Conservation (phyloP, 2,329 filamentous ascomycete genomes). For the Colletotrichum trifolii region DNA sequence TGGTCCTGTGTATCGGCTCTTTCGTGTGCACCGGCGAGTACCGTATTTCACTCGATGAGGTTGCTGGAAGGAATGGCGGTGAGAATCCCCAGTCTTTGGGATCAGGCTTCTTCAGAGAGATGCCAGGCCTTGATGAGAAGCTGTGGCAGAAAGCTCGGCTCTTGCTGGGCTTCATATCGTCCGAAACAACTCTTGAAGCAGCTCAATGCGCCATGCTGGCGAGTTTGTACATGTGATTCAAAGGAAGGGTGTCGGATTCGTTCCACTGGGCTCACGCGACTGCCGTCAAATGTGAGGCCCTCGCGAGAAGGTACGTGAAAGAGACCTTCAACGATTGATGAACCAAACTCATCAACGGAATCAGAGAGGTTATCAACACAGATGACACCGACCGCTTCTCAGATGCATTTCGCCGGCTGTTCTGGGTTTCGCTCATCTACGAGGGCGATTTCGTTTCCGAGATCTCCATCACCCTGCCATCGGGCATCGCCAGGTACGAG, state of each 20-base stretch:
- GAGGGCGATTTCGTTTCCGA: conserved; percentile 46
- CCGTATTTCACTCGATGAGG: conserved; percentile 19
- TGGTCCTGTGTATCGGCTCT: conserved; percentile 37
- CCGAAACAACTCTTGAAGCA: conserved; percentile 39
- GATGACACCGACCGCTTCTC: conserved; percentile 15
- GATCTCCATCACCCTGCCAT: conserved; percentile 42
- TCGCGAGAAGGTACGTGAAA: conserved; percentile 35
- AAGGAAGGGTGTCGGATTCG: conserved; percentile 39
- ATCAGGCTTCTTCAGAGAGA: background rate
- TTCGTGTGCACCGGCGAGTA: conserved; percentile 24
- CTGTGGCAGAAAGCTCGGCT: conserved; percentile 42
- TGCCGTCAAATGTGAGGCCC: conserved; percentile 43
- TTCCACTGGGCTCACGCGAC: conserved; percentile 43
- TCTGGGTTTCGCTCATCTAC: conserved; percentile 45
- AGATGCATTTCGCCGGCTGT: conserved; percentile 42
- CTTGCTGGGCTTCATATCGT: conserved; percentile 38
- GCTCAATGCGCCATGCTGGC: conserved; percentile 43
- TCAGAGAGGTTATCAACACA: background rate
- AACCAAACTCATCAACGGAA: background rate
- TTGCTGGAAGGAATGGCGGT: conserved; percentile 3
- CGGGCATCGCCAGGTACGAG: conserved; percentile 45
- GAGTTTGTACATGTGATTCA: conserved; percentile 42
- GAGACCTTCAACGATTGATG: background rate
- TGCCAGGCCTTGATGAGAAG: conserved; percentile 2
- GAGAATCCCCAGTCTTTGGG: background rate